A percentile compares a stretch with the other conserved stretches of the same genome.
Evolutionary conservation across 2,329 filamentous ascomycete species (phyloP).

Genomic region (Xylariaceae sp.): DNA sequence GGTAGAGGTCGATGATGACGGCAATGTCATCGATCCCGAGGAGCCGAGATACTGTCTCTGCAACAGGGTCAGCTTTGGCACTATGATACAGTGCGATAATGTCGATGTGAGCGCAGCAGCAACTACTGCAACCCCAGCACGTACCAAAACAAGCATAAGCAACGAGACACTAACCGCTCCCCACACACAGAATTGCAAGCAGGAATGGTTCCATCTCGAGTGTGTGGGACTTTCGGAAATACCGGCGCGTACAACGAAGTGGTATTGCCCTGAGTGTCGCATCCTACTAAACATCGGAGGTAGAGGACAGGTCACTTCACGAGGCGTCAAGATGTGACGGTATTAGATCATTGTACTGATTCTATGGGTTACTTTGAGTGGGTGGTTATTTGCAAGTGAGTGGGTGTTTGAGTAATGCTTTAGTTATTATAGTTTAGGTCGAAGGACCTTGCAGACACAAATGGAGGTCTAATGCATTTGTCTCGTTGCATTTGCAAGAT

Average conservation of each 20-base stretch:
- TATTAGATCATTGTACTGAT: not conserved
- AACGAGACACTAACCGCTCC: conserved; percentile 30
- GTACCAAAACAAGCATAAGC: conserved; percentile 10
- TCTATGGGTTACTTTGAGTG: not conserved
- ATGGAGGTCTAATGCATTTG: no score
- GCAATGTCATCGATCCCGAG: conserved; percentile 71
- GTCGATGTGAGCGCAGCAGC: conserved; percentile 61
- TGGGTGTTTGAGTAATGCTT: not conserved
- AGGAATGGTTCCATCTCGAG: conserved; percentile 83
- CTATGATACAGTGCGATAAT: conserved; percentile 84
- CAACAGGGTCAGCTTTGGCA: conserved; percentile 77
- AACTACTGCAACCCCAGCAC: conserved; percentile 20
- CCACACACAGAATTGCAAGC: conserved; percentile 64
- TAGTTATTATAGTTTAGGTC: not conserved
- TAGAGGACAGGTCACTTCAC: conserved; percentile 64
- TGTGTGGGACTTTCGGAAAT: conserved; percentile 72
- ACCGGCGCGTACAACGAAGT: conserved; percentile 74
- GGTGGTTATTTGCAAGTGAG: not conserved
- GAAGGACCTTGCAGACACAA: not conserved
- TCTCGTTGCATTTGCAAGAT: no score
- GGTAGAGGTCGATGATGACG: conserved; percentile 68
- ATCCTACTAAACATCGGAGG: conserved; percentile 64
- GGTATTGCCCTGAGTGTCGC: conserved; percentile 81
- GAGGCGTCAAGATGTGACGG: conserved; percentile 52
- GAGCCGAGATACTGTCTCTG: conserved; percentile 79